phyloP scores from a whole-genome alignment of 805 yeast species.

The Barnettozyma salicaria region DNA sequence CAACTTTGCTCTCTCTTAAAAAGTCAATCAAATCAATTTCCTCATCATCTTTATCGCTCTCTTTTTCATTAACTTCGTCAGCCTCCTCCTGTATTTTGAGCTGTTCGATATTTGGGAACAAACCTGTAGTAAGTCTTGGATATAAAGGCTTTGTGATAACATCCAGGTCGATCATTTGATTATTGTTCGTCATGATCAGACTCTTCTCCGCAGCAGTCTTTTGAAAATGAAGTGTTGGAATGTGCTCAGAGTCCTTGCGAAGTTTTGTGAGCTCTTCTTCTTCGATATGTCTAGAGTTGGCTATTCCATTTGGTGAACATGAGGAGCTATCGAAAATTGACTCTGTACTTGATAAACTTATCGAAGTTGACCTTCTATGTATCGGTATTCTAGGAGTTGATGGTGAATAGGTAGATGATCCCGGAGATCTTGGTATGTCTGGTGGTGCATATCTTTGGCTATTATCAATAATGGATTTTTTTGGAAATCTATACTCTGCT shows the following conservation, averaged over 20 bases:
- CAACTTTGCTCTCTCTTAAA: neutral
- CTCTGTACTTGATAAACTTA: conserved; percentile 13
- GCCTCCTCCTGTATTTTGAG: neutral
- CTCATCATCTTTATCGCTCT: neutral
- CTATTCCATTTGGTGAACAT: neutral
- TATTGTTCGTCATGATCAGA: neutral
- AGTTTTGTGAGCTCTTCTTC: neutral
- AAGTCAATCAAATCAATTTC: neutral
- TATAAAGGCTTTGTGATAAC: too few species aligned
- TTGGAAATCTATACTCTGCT: conserved; percentile 14
- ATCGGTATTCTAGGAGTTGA: conserved; percentile 1
- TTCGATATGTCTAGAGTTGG: neutral
- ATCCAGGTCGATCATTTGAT: conserved; percentile 18
- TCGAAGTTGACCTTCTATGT: conserved; percentile 12
- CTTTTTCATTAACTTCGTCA: neutral
- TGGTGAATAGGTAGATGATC: conserved; percentile 4
- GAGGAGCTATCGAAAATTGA: conserved; percentile 12
- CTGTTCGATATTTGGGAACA: conserved; percentile 3
- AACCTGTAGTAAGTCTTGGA: too few species aligned
- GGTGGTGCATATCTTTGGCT: conserved; percentile 1
- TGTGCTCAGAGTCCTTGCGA: conserved; percentile 1
- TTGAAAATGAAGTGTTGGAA: neutral
- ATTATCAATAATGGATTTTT: conserved; percentile 1
- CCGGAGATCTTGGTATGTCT: neutral
- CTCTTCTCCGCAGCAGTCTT: neutral